Evolutionary conservation across 2,329 filamentous ascomycete species (phyloP), one percentile per base, ranked within the genome.

Genomic region (Tolypocladium pustulatum): DNA sequence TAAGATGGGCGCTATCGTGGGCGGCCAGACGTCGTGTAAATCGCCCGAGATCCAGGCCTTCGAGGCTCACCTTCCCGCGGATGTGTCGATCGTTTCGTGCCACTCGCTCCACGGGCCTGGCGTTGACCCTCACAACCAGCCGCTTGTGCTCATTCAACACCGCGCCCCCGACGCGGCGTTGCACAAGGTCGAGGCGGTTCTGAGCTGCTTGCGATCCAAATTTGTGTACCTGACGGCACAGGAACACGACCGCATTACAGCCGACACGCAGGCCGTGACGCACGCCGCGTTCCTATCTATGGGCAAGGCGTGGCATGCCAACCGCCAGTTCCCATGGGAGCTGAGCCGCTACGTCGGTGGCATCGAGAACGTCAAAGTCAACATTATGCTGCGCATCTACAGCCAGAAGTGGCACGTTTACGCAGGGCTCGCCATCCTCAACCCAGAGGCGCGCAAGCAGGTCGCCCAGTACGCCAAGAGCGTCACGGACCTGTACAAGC

Each of bases 371-470:
- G 93, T 97, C 67, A 99, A 99, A 77, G 96, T 97, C 78, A 99
- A 99, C 76, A 86, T 97, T 65, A 97, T 91, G 65, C 79, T 99
- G 64, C 91, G 94, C 66, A 97, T 99, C 76, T 99, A 97, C 77
- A 87, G 88, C 61, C 96, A 97, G 74, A 99, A 97, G 74, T 99
- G 95, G 95, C 95, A 99, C 77, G 94, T 99, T 59, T 99, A 99
- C 73, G 94, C 94, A 25, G 94, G 94, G 0, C 86, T 99, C 10
- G 94, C 95, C 13, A 99, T 99, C 69, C 82, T 99, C 60, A 99
- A 99, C 72, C 94, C 94, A 0, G 88, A 91, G 60, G 94, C 94
- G 4, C 89, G 89, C 72, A 82, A 88, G 72, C 94, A 99, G 75
- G 97, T 99, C 68, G 84, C 88, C 58, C 92, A 97, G 77, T 99